Base-by-base conservation (phyloP, 495 filamentous ascomycete species). In the Penicillium cinerascens region DNA sequence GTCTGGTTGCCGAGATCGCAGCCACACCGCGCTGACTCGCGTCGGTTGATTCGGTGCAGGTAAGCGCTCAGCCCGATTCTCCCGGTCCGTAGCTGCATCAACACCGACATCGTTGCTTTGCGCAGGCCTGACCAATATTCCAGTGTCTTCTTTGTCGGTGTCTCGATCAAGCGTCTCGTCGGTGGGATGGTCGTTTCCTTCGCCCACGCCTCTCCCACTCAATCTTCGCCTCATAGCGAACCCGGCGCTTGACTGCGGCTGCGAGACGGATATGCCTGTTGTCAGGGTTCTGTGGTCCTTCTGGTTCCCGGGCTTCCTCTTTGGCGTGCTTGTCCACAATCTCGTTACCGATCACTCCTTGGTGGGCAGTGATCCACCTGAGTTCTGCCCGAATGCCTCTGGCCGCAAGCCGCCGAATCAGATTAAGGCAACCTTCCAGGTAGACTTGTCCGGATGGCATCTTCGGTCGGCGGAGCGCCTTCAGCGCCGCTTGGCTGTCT, bases 61-160 rank as follows among this genome's bases (percentile, higher is more conserved):
- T 3, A 26, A 26, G 3, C 25, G 25, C 25, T 26, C 25, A n/a
- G n/a, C n/a, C n/a, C n/a, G n/a, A n/a, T n/a, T n/a, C n/a, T n/a
- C n/a, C n/a, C n/a, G n/a, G n/a, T n/a, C n/a, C n/a, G n/a, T 26
- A 70, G 50, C 46, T 70, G 49, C 23, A 61, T 64, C 22, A 66
- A 48, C 8, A 62, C 46, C 0, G 63, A 66, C 21, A 55, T 57
- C 20, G 66, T 62, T 36, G 59, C 61, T 27, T 55, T 53, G 1
- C 38, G 43, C 7, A 64, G 23, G 11, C 35, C 49, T 11, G 26
- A 42, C 41, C 36, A 55, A n/a, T 60, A 48, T 29, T 49, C 26
- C 20, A 60, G 11, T 1, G 42, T 17, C 26, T 44, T 44, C 13
- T 44, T 44, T 16, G 41, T 44, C 20, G 25, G 21, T 25, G 39